Base-by-base conservation (phyloP, 2,329 filamentous ascomycete genomes). In the Blastomyces parvus region DNA sequence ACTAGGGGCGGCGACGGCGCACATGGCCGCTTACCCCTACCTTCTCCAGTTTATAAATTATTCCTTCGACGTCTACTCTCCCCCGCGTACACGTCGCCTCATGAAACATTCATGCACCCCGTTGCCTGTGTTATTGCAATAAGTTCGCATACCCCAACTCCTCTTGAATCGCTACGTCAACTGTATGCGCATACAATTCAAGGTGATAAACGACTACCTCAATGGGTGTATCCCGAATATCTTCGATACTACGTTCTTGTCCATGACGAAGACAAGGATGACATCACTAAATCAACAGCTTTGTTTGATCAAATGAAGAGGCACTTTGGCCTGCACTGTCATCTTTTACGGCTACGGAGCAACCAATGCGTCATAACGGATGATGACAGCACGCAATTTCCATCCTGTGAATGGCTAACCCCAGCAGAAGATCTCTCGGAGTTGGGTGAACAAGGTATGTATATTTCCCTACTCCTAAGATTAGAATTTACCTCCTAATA, bases 231-330 rank as follows among this genome's bases (percentile, higher is more conserved):
- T 71, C 88, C 89, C 38, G 91, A 97, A 66, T 99, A 94, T 74
- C 80, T 99, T 67, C 85, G 94, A 66, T 99, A 99, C 76, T 99
- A 99, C 76, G 90, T 99, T 19, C 81, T 99, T 52, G 88, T 99
- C 22, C 94, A 99, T 71, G 94, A 99, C 69, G 95, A 99, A 77
- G 94, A 99, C 72, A 86, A 86, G 65, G 93, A 96, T 71, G 92
- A 99, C 73, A 96, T 97, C 65, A 85, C 86, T 46, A 89, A 91
- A 76, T 96, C 92, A 14, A 93, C 93, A 75, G 85, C 86, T 22
- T 81, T 97, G 36, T 99, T 96, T 75, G 94, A 99, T 69, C 91
- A 97, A 75, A 99, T 99, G 95, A 99, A 97, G 77, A 86, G 94
- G n/a, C 91, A 97, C 76, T 90, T 99, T 67, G 94, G 94, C 1